phyloP scores from a whole-genome alignment of 2,329 filamentous ascomycete species.

The Scytalidium lignicola region DNA sequence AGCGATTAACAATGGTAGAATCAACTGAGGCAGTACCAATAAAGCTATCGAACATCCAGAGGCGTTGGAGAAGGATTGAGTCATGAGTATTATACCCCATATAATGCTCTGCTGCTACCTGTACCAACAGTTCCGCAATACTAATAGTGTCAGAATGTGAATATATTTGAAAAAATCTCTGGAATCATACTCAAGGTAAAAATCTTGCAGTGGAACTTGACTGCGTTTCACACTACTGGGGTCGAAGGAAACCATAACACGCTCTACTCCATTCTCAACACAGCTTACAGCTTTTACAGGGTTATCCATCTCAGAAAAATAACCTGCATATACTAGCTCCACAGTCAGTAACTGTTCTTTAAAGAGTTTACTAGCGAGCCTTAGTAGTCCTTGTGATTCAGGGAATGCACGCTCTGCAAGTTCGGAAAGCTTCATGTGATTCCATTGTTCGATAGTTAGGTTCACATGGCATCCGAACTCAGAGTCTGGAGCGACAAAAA shows the following conservation, averaged over 20 bases:
- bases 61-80: slow-evolving; percentile 33
- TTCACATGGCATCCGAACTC: slow-evolving; percentile 38
- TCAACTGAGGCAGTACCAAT: slow-evolving; percentile 6
- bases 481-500: slow-evolving; percentile 36
- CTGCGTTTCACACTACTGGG: slow-evolving; percentile 2
- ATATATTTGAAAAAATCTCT: background rate
- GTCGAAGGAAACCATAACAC: slow-evolving; percentile 13
- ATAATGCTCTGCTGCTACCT: slow-evolving; percentile 11
- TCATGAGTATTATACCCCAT: slow-evolving; percentile 23
- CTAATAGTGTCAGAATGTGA: background rate
- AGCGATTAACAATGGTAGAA: slow-evolving; percentile 4
- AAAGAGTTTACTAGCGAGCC: slow-evolving; percentile 6
- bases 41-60: slow-evolving; percentile 33
- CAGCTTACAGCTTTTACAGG: slow-evolving; percentile 5
- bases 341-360: slow-evolving; percentile 8
- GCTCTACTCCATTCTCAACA: background rate
- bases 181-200: slow-evolving; percentile 9
- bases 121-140: slow-evolving; percentile 10
- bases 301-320: slow-evolving; percentile 9
- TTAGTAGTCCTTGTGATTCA: slow-evolving; percentile 26
- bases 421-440: slow-evolving; percentile 21
- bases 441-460: slow-evolving; percentile 32
- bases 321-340: slow-evolving; percentile 11
- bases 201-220: slow-evolving; percentile 7
- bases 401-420: slow-evolving; percentile 36